These are phyloP conservation scores for Phytophthora quininea DNA, from an alignment of 352 stramenopile genomes.

Conservation along the genomic window DNA sequence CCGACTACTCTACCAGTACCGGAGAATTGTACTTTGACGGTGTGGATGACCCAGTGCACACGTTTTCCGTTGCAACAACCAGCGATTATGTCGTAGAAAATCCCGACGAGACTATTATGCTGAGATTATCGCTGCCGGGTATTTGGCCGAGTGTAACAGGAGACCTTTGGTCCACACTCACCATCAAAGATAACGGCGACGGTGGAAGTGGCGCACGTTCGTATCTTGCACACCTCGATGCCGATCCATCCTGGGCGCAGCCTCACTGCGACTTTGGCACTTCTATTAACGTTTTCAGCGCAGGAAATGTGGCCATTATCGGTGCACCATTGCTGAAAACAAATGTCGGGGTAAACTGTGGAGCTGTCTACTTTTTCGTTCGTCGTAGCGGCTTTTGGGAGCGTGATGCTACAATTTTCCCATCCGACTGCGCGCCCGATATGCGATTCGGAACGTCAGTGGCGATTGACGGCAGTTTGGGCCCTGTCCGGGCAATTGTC, in stretches of 20 bases:
- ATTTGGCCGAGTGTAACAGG: slow-evolving; percentile 92
- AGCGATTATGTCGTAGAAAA: slow-evolving; percentile 91
- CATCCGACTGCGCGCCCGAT: slow-evolving; percentile 44
- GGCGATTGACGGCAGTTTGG: slow-evolving; percentile 70
- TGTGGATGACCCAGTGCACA: slow-evolving; percentile 47
- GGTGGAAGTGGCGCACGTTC: slow-evolving; percentile 79
- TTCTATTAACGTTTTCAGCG: slow-evolving; percentile 67
- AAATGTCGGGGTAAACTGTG: slow-evolving; percentile 42
- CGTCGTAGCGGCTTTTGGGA: slow-evolving; percentile 73
- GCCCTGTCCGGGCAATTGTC: slow-evolving; percentile 63
- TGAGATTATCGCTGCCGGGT: slow-evolving; percentile 91
- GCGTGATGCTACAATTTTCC: slow-evolving; percentile 56
- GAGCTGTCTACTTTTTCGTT: slow-evolving; percentile 74
- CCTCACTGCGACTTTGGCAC: slow-evolving; percentile 50
- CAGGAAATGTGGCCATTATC: slow-evolving; percentile 70
- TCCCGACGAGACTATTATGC: slow-evolving; percentile 90
- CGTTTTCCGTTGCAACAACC: slow-evolving; percentile 87
- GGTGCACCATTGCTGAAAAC: slow-evolving; percentile 62
- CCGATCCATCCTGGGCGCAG: slow-evolving; percentile 36
- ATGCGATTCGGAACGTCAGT: slow-evolving; percentile 76
- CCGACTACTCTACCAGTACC: slow-evolving; percentile 85
- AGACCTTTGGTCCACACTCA: slow-evolving; percentile 86
- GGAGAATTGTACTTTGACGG: slow-evolving; percentile 73
- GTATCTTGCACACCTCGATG: slow-evolving; percentile 66
- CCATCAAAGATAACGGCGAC: slow-evolving; percentile 92